Evolutionary conservation across 2,329 filamentous ascomycete genomes (phyloP).

Genomic region (Colletotrichum horii): DNA sequence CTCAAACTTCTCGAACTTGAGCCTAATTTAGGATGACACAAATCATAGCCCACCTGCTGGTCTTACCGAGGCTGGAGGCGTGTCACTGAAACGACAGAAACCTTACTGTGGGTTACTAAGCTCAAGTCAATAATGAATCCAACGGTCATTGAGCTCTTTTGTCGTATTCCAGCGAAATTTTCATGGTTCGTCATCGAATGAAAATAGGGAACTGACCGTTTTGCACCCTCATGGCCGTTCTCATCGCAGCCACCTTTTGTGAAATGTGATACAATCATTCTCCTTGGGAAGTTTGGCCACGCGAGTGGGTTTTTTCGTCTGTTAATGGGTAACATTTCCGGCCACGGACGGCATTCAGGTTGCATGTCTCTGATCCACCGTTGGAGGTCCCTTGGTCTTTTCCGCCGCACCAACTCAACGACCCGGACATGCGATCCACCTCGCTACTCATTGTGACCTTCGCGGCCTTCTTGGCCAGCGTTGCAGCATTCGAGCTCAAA

Average conservation of each 20-base stretch:
- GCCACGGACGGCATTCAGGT: too few species aligned
- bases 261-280: not conserved
- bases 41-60: too few species aligned
- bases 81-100: too few species aligned
- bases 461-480: not conserved
- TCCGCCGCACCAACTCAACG: not conserved
- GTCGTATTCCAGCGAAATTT: too few species aligned
- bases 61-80: too few species aligned
- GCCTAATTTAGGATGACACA: too few species aligned
- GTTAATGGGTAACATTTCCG: not conserved
- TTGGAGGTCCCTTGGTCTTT: not conserved
- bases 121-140: too few species aligned
- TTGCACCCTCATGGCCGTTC: not conserved
- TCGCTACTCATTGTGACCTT: not conserved
- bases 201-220: not conserved
- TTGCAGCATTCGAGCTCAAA: not conserved
- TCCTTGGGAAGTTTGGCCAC: fast-evolving
- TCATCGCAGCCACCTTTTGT: not conserved
- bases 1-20: too few species aligned
- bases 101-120: too few species aligned
- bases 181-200: too few species aligned
- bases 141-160: too few species aligned
- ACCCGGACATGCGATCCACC: not conserved
- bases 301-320: fast-evolving
- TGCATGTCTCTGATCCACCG: not conserved